Conservation (phyloP, 495 filamentous ascomycete species). For the Neurospora sp. region DNA sequence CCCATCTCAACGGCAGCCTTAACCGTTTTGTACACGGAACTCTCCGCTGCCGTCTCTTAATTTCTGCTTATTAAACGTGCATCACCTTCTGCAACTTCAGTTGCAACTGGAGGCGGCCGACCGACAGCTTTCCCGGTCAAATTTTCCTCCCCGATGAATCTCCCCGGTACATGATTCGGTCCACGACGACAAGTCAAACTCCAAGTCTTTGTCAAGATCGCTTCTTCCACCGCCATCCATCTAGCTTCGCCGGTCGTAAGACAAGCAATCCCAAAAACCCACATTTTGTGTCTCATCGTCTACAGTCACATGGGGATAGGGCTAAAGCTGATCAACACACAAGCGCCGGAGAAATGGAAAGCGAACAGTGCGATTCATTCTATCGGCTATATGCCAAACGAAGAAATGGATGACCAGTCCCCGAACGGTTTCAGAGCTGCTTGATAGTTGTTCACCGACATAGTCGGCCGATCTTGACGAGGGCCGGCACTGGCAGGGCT, state of each 20-base stretch:
- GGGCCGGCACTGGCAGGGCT: not conserved
- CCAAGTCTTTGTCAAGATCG: not conserved
- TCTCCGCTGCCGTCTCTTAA: not conserved
- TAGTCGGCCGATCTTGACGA: not conserved
- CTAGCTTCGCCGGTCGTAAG: not conserved
- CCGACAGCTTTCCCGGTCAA: not conserved
- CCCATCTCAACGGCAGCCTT: not conserved
- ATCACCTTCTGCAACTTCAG: not conserved
- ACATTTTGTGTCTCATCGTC: not conserved
- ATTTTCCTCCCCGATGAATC: not conserved
- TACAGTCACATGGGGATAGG: not conserved
- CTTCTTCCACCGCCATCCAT: not conserved
- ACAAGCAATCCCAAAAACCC: not conserved
- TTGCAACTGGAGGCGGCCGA: not conserved
- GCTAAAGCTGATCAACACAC: not conserved
- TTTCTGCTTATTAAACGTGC: not conserved
- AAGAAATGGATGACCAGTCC: not conserved
- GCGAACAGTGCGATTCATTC: not conserved
- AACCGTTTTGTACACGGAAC: not conserved
- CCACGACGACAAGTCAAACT: not conserved
- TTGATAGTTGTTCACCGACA: not conserved
- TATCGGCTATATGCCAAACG: not conserved
- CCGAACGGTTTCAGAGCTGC: not conserved
- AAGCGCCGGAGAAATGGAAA: not conserved
- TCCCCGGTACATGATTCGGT: not conserved